Evolutionary conservation across 768 basidiomycete genomes (phyloP), one percentile per base, ranked within the genome.

Genomic region (Leccinum barrowsii): DNA sequence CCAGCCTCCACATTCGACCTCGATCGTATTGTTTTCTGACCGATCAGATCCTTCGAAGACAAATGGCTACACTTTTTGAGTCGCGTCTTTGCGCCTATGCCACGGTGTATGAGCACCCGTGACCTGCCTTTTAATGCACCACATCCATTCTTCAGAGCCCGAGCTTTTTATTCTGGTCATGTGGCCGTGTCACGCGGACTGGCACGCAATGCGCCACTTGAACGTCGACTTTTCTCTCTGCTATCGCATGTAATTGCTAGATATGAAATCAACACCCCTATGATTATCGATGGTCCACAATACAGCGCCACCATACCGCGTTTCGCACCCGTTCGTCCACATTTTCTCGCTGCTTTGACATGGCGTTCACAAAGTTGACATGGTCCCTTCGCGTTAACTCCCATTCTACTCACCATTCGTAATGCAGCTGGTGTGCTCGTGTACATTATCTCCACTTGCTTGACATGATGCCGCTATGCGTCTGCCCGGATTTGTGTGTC

Each of bases 201-300:
- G 2, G 28, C 68, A 60, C 50, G 30, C 22, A 58, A 60, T 44
- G 44, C 57, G 34, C 56, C 63, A 50, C 58, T 57, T 13, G 26
- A 47, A 54, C 52, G n/a, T 56, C 59, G 21, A 57, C 32, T 17
- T 44, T 56, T 34, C 58, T 49, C 19, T 63, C 58, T 68, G 58
- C 30, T 2, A 50, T 59, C 53, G 60, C 63, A 53, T 61, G 60
- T 52, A 49, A 59, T 59, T 19, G 26, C 59, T 46, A 52, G 65
- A 70, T 71, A 71, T 70, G 69, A 70, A 69, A 67, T 69, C 60
- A 56, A 44, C 42, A 11, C 65, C 53, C 67, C 63, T 65, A 66
- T 58, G 61, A 63, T 66, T 59, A 65, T 69, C 69, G 65, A 63
- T 69, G 37, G 13, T 21, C 37, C 52, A 30, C 51, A n/a, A 12